A percentile compares a stretch with the other conserved stretches of the same genome.
Evolutionary conservation across 371 early-diverging fungal genomes (phyloP).

Genomic region (Enteropsectra breve): DNA sequence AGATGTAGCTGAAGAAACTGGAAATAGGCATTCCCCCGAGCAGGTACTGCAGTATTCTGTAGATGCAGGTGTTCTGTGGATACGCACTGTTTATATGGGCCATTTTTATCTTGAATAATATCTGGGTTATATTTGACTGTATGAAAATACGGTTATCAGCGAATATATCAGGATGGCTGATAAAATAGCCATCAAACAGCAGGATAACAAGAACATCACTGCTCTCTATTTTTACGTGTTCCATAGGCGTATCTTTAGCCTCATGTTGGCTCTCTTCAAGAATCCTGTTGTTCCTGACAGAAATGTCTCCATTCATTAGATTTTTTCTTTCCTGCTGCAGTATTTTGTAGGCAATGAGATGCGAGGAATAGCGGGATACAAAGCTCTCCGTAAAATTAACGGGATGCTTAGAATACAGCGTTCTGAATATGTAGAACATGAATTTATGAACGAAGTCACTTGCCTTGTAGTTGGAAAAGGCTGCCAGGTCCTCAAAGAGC

Average conservation of each 20-base stretch:
- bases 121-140: conserved; percentile 10
- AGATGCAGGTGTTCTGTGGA: neutral
- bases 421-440: too few species aligned
- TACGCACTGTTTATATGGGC: conserved; percentile 13
- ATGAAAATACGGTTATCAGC: conserved; percentile 8
- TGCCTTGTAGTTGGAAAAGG: too few species aligned
- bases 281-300: neutral
- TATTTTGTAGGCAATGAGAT: neutral
- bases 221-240: too few species aligned
- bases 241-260: too few species aligned
- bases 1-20: conserved; percentile 27
- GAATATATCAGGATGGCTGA: neutral
- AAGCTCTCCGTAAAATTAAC: neutral
- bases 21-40: conserved; percentile 11
- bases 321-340: neutral
- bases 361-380: neutral
- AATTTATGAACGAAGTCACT: too few species aligned
- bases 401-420: neutral
- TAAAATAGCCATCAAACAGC: conserved; percentile 26
- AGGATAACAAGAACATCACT: conserved; percentile 24
- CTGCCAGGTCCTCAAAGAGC: too few species aligned
- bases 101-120: conserved; percentile 31
- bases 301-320: neutral
- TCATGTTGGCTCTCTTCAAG: neutral
- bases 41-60: conserved; percentile 26